Conservation (phyloP, 2,329 filamentous ascomycete species). For the Aspergillus sp. region DNA sequence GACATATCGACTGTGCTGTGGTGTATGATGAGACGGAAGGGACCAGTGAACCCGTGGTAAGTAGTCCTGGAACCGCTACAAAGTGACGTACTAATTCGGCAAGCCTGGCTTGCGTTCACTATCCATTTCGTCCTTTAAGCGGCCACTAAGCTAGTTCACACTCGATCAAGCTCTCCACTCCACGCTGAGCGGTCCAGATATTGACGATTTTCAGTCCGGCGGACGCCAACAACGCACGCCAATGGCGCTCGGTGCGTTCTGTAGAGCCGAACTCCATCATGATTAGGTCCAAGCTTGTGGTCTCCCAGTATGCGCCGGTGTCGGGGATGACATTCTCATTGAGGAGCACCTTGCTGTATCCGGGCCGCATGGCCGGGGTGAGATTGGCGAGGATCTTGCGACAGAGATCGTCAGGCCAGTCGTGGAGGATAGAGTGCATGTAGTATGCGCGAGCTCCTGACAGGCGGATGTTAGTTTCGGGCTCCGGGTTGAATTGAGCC, state of each 20-base stretch:
- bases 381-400: conserved; percentile 22
- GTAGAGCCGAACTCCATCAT: conserved; percentile 33
- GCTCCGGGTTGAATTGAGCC: not conserved
- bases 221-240: conserved; percentile 22
- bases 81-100: no score
- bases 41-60: no score
- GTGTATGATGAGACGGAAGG: no score
- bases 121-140: no score
- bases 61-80: no score
- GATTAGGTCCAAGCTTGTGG: conserved; percentile 29
- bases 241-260: conserved; percentile 35
- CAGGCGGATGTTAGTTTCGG: not conserved
- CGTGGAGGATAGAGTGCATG: conserved; percentile 26
- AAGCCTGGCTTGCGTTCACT: no score
- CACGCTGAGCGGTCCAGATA: conserved; percentile 17
- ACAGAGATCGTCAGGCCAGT: conserved; percentile 26
- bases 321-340: conserved; percentile 35
- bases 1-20: no score
- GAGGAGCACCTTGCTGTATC: conserved; percentile 36
- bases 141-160: conserved; percentile 11
- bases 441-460: conserved; percentile 29
- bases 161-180: conserved; percentile 17
- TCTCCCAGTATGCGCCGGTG: conserved; percentile 17
- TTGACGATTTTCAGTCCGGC: conserved; percentile 28
- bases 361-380: conserved; percentile 25